Evolutionary conservation across 2,329 filamentous ascomycete species (phyloP).

Genomic region (Claviceps capensis): DNA sequence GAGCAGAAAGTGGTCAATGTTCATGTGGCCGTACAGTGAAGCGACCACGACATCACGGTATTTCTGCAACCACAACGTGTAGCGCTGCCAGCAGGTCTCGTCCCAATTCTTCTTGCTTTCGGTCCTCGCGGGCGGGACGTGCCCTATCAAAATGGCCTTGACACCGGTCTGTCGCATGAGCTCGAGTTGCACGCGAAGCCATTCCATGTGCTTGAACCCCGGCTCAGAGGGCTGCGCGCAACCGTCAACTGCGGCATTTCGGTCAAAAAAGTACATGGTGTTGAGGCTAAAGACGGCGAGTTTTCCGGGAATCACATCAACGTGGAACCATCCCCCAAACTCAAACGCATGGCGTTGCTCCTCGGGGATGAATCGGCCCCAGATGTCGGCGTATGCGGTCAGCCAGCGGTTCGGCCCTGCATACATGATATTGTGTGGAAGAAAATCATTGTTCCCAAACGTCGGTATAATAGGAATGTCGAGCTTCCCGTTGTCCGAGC

Average conservation of each 20-base stretch:
- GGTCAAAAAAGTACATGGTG: slow-evolving; percentile 89
- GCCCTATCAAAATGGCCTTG: slow-evolving; percentile 89
- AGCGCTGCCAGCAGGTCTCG: slow-evolving; percentile 97
- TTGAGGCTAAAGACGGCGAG: slow-evolving; percentile 90
- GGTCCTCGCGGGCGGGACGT: slow-evolving; percentile 83
- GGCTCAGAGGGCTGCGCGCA: slow-evolving; percentile 69
- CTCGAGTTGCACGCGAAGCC: slow-evolving; percentile 80
- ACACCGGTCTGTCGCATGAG: slow-evolving; percentile 70
- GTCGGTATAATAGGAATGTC: slow-evolving; percentile 74
- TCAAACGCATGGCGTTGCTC: slow-evolving; percentile 83
- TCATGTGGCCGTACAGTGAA: slow-evolving; percentile 88
- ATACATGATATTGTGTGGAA: slow-evolving; percentile 88
- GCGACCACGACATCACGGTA: slow-evolving; percentile 81
- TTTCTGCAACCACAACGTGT: slow-evolving; percentile 77
- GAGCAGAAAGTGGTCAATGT: slow-evolving; percentile 91
- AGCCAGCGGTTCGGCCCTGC: slow-evolving; percentile 82
- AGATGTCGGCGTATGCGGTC: slow-evolving; percentile 60
- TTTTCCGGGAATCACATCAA: slow-evolving; percentile 76
- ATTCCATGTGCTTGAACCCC: slow-evolving; percentile 90
- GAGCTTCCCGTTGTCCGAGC: slow-evolving; percentile 41
- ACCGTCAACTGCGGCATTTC: slow-evolving; percentile 86
- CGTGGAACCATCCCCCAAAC: slow-evolving; percentile 87
- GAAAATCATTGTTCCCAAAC: slow-evolving; percentile 93
- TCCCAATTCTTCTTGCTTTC: slow-evolving; percentile 82
- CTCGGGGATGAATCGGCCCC: slow-evolving; percentile 80